phyloP scores from a whole-genome alignment of 169 alveolate genomes.

The Cryptosporidium sp. region DNA sequence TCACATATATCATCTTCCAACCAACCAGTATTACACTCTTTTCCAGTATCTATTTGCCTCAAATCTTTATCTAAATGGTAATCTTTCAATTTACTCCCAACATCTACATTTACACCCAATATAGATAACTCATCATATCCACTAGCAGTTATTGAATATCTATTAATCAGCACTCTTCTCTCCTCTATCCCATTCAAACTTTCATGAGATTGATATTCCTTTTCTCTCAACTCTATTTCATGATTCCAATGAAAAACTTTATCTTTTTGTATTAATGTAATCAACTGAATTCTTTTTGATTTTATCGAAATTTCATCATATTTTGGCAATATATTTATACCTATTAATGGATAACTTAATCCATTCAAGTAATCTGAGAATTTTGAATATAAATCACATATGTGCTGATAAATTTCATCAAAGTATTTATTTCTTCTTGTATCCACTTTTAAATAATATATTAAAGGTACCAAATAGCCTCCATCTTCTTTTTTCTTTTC shows the following conservation, averaged over 20 bases:
- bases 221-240: constrained; percentile 11
- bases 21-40: constrained; percentile 26
- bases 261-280: constrained; percentile 3
- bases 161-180: constrained; percentile 31
- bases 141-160: constrained; percentile 23
- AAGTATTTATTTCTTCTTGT: constrained; percentile 15
- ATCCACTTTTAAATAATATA: constrained; percentile 38
- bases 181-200: background rate
- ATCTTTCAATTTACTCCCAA: constrained; percentile 1
- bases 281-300: constrained; percentile 28
- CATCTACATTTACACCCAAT: constrained; percentile 12
- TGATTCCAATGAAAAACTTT: constrained; percentile 22
- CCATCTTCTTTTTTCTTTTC: constrained; percentile 31
- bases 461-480: constrained; percentile 48
- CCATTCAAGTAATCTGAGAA: constrained; percentile 29
- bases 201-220: background rate
- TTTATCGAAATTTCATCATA: constrained; percentile 49
- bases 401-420: constrained; percentile 4
- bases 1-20: constrained; percentile 59
- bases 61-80: constrained; percentile 13
- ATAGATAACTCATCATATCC: constrained; percentile 55
- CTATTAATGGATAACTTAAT: constrained; percentile 28
- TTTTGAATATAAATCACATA: background rate
- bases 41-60: background rate
- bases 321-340: constrained; percentile 58